Conservation (phyloP, 164 flowering plant species). For the Annona cherimola region DNA sequence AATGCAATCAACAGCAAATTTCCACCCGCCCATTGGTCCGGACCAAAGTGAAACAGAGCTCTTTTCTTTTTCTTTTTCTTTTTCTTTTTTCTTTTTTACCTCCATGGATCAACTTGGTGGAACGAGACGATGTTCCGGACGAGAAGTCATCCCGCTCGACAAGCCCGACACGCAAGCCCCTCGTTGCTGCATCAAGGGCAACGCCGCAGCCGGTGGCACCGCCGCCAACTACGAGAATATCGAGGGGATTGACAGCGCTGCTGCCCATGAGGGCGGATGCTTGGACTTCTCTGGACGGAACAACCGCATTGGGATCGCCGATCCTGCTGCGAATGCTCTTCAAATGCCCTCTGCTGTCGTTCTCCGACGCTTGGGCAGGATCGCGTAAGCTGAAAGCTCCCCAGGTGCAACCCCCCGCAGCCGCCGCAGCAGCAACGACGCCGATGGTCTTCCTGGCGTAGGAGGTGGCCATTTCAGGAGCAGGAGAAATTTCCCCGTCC, state of each 20-base stretch:
- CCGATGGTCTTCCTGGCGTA: constrained; percentile 55
- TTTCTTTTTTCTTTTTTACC: constrained; percentile 28
- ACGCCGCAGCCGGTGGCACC: constrained; percentile 96
- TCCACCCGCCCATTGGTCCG: no score
- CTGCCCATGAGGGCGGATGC: constrained; percentile 59
- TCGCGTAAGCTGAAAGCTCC: constrained; percentile 20
- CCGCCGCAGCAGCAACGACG: constrained; percentile 37
- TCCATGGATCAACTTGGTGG: constrained; percentile 94
- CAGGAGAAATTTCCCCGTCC: background rate
- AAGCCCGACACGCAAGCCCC: constrained; percentile 94
- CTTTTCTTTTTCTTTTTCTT: no score
- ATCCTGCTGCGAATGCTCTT: constrained; percentile 39
- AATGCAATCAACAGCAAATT: no score
- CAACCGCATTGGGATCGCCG: constrained; percentile 40
- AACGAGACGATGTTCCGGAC: constrained; percentile 89
- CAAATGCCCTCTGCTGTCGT: constrained; percentile 30
- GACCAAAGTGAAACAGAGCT: background rate
- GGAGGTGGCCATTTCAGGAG: constrained; percentile 19
- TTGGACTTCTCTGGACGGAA: constrained; percentile 63
- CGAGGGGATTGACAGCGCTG: constrained; percentile 63
- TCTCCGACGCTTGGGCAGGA: constrained; percentile 27
- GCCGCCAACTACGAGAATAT: constrained; percentile 85
- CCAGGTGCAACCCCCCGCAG: constrained; percentile 37
- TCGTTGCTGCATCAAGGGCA: constrained; percentile 78
- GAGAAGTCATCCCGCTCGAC: constrained; percentile 97